These are phyloP conservation scores for Monosporascus sp. DNA, from an alignment of 2,329 filamentous ascomycete genomes.

Conservation along the genomic window DNA sequence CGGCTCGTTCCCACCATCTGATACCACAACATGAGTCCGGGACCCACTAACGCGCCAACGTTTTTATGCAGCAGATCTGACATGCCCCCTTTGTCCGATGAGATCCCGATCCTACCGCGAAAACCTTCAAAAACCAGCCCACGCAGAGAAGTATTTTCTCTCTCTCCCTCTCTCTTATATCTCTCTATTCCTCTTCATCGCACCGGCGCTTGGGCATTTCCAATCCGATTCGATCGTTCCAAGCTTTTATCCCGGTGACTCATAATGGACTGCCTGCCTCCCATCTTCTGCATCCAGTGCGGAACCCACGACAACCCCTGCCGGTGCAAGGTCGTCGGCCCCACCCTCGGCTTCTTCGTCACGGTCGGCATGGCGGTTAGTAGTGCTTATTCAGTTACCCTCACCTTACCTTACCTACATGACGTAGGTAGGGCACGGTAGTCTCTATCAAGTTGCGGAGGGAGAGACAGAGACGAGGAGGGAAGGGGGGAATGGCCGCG, in stretches of 20 bases:
- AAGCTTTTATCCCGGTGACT: background rate
- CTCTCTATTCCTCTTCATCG: background rate
- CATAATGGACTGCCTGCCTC: slow-evolving; percentile 4
- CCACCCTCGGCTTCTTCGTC: slow-evolving; percentile 8
- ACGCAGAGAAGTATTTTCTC: too few relatives aligned
- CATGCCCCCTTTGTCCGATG: too few relatives aligned
- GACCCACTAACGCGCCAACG: too few relatives aligned
- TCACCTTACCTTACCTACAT: background rate
- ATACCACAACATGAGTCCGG: too few relatives aligned
- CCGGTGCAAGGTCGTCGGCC: slow-evolving; percentile 10
- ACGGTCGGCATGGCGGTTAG: slow-evolving; percentile 6
- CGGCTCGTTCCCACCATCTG: too few relatives aligned
- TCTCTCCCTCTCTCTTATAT: background rate
- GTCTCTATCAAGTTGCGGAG: background rate
- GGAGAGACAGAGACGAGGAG: background rate
- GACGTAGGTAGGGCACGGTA: background rate
- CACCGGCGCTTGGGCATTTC: background rate
- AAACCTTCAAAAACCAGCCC: too few relatives aligned
- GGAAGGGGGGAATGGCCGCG: background rate
- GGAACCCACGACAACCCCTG: slow-evolving; percentile 9
- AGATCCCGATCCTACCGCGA: too few relatives aligned
- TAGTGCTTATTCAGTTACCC: background rate
- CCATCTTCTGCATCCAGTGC: slow-evolving; percentile 10
- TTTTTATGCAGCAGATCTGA: too few relatives aligned
- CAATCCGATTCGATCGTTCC: background rate